phyloP scores from a whole-genome alignment of 2,329 filamentous ascomycete species.

The Aureobasidium sp. region DNA sequence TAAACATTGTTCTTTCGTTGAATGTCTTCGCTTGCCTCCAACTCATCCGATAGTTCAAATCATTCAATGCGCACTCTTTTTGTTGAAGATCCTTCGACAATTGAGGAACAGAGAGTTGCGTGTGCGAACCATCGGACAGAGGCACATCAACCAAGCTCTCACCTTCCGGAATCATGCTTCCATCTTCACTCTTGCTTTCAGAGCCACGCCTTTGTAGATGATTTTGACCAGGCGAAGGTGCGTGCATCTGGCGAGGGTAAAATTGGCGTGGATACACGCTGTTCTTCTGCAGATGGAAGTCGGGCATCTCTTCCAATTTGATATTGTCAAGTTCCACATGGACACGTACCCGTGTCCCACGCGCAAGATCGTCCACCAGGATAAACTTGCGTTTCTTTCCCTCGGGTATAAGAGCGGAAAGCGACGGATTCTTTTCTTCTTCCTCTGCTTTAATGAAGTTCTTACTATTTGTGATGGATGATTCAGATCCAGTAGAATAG shows the following conservation, averaged over 20 bases:
- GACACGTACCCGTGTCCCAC: constrained; percentile 74
- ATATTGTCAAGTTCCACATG: constrained; percentile 89
- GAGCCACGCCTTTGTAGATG: constrained; percentile 46
- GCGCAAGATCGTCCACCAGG: constrained; percentile 81
- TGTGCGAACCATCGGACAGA: constrained; percentile 60
- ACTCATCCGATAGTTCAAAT: constrained; percentile 89
- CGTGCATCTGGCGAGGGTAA: constrained; percentile 89
- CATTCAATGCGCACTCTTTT: constrained; percentile 86
- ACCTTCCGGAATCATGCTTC: constrained; percentile 27
- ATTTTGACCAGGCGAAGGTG: constrained; percentile 67
- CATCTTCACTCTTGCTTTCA: constrained; percentile 21
- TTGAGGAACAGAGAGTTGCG: constrained; percentile 66
- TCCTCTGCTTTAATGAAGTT: constrained; percentile 38
- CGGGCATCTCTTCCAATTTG: constrained; percentile 91
- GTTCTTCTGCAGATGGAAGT: constrained; percentile 85
- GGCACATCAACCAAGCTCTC: constrained; percentile 42
- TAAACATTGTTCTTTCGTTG: constrained; percentile 74
- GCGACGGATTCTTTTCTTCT: constrained; percentile 55
- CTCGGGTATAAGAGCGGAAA: constrained; percentile 84
- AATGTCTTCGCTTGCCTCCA: constrained; percentile 95
- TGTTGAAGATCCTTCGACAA: constrained; percentile 62
- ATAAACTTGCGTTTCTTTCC: constrained; percentile 95
- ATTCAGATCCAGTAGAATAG: constrained; percentile 49
- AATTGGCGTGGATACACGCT: constrained; percentile 88
- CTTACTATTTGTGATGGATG: constrained; percentile 39